Conservation (phyloP, 1,139 yeast genomes). For the Komagataea norvegica region DNA sequence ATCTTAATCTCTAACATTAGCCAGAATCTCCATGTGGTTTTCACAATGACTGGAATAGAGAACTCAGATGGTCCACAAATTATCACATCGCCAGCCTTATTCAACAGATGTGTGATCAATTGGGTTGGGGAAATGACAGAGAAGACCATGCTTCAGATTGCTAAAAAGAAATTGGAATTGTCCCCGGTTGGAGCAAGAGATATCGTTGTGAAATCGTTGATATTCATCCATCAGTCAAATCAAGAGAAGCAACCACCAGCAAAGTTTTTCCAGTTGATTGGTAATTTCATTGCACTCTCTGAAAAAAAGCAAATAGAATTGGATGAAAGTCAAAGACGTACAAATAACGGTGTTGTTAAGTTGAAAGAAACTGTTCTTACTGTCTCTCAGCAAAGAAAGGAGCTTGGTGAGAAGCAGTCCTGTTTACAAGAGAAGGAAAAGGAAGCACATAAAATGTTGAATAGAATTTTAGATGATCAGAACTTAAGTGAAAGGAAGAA, state of each 20-base stretch:
- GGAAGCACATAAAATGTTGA: constrained; percentile 69
- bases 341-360: constrained; percentile 68
- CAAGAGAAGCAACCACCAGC: constrained; percentile 42
- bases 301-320: constrained; percentile 41
- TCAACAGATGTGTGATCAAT: constrained; percentile 83
- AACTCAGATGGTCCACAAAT: constrained; percentile 38
- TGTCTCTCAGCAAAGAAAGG: constrained; percentile 55
- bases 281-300: constrained; percentile 44
- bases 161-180: constrained; percentile 36
- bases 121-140: constrained; percentile 88
- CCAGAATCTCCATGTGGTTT: constrained; percentile 74
- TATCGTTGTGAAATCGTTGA: constrained; percentile 43
- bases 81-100: constrained; percentile 82
- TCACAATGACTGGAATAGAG: constrained; percentile 62
- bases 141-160: constrained; percentile 47
- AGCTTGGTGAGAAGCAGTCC: constrained; percentile 50
- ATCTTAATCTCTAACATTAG: constrained; percentile 76
- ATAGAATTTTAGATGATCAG: constrained; percentile 79
- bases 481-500: constrained; percentile 90
- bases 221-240: constrained; percentile 40
- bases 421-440: constrained; percentile 51
- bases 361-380: constrained; percentile 72
- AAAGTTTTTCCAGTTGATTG: constrained; percentile 49
- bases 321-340: constrained; percentile 69
- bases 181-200: constrained; percentile 55